A percentile compares a stretch with the other conserved stretches of the same genome.
phyloP scores from a whole-genome alignment of 176 grass and related monocot species.

The Eremochloa ophiuroides region DNA sequence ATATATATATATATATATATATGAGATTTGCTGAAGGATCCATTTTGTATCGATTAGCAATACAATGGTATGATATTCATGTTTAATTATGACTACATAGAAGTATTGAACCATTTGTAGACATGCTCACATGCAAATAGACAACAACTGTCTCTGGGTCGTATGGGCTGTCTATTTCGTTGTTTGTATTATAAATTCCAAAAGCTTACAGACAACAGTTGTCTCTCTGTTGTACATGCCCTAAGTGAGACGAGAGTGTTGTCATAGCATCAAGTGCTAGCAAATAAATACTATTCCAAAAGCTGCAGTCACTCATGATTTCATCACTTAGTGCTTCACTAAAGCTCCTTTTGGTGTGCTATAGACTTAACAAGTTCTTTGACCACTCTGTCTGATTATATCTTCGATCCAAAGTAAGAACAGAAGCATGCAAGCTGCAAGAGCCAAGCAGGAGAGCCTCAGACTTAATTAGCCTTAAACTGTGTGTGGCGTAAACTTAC shows the following conservation, averaged over 20 bases:
- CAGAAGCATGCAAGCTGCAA: conserved; percentile 16
- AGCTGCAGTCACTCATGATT: conserved; percentile 24
- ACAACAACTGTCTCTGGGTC: too few relatives aligned
- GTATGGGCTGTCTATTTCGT: too few relatives aligned
- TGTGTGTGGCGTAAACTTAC: neutral
- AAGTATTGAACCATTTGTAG: too few relatives aligned
- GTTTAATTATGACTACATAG: too few relatives aligned
- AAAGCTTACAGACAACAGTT: too few relatives aligned
- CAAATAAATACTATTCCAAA: conserved; percentile 1
- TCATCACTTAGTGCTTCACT: conserved; percentile 3
- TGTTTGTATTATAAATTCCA: too few relatives aligned
- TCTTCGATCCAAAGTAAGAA: conserved; percentile 3
- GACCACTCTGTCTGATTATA: conserved; percentile 30
- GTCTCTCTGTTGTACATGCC: too few relatives aligned
- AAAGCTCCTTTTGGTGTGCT: conserved; percentile 16
- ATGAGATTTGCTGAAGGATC: too few relatives aligned
- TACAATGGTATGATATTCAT: too few relatives aligned
- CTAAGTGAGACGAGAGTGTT: neutral
- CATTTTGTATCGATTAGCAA: too few relatives aligned
- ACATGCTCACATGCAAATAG: too few relatives aligned
- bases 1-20: too few relatives aligned
- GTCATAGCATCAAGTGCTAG: conserved; percentile 2
- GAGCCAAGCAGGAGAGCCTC: neutral
- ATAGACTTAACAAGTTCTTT: conserved; percentile 25
- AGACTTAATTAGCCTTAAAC: neutral